These are phyloP conservation scores for Sisymbrium altissimum DNA, from an alignment of 345 rosid species.

Conservation along the genomic window DNA sequence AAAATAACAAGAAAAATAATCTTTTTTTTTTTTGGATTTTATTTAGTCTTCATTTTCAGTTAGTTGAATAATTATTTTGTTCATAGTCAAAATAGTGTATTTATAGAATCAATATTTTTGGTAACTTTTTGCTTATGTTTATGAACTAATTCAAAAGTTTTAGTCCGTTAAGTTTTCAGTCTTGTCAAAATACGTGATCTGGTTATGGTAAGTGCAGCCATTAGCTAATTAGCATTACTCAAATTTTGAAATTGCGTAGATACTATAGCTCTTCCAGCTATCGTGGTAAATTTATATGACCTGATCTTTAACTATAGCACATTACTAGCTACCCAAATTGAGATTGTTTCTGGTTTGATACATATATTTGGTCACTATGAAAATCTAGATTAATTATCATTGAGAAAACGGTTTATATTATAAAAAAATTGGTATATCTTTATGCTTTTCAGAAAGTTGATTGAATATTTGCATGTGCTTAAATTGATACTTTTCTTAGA, in stretches of 20 bases:
- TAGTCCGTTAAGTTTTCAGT: background rate
- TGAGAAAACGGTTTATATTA: background rate
- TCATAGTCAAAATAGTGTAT: background rate
- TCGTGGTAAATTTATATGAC: constrained; percentile 1
- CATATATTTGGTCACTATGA: background rate
- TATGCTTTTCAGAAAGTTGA: constrained; percentile 33
- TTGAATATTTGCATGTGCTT: constrained; percentile 38
- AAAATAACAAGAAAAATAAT: no score
- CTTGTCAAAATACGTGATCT: background rate
- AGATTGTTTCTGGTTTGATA: background rate
- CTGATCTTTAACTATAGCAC: background rate
- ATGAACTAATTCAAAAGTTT: background rate
- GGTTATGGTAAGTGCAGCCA: constrained; percentile 2
- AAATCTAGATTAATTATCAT: background rate
- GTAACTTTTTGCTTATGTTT: background rate
- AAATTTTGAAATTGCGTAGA: background rate
- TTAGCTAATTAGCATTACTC: constrained; percentile 6
- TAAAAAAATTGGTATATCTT: constrained; percentile 11
- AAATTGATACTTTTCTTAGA: constrained; percentile 38
- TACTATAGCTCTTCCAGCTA: background rate
- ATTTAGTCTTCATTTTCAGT: background rate
- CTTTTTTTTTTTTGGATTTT: background rate
- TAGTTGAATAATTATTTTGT: background rate
- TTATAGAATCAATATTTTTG: background rate
- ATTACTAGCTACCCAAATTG: background rate